Base-by-base conservation (phyloP, 2,329 filamentous ascomycete species). In the Chalaropsis thielavioides region DNA sequence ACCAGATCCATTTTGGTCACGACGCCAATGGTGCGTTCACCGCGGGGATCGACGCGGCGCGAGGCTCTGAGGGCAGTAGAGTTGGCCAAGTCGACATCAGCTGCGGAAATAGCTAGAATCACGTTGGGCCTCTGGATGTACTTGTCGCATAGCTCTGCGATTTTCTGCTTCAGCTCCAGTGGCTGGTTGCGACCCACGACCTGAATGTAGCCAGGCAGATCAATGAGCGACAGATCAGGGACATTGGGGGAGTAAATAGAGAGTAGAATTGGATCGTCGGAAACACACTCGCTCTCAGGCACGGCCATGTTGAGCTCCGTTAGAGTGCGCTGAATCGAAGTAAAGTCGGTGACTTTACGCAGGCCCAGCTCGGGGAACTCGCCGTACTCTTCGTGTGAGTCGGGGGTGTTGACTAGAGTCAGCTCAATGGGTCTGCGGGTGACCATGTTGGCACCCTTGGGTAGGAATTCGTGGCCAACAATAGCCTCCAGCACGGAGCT, bases 1-100 rank as follows among this genome's bases (percentile, higher is more conserved):
- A 99, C 92, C 24, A 99, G 80, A 71, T 99, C 94, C 92, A 99
- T 96, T 77, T 99, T 99, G 2, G 94, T 99, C 51, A 99, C 87
- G n/a, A 99, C 94, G 56, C 94, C 94, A 72, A 99, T 99, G 0
- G 94, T 99, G 68, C 94, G 83, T 76, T 99, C 94, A 64, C 94
- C 94, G 67, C 94, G 82, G 1, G 94, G 94, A 71, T 99, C 94
- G 35, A 97, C 92, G 70, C 92, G 83, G 68, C 94, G 83, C 69
- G 92, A 96, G 19, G 94, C 91, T 70, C 92, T 82, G 27, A 99
- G 76, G 5, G 94, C 92, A 6, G 94, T 94, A 1, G 94, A 99
- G 74, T 99, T 99, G 24, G 94, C 94, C 66, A 99, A 76, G 78
- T 99, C 94, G 19, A 99, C 94, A 75, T 99, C 94, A 27, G 94